Base-by-base conservation (phyloP, 371 early-diverging fungal genomes). In the Mucor plumbeus region DNA sequence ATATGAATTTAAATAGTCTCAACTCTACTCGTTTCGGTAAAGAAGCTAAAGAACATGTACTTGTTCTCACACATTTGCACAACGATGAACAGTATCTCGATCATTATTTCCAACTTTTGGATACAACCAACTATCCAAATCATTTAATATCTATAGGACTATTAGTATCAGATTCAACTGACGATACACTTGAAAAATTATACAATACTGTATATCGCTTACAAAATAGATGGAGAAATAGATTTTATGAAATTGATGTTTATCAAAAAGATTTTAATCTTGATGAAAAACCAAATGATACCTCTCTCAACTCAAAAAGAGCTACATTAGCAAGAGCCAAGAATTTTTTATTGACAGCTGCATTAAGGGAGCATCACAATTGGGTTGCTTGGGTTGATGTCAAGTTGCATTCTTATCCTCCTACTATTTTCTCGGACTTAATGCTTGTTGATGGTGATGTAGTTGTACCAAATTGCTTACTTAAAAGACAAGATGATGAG, bases 371-470 rank as follows among this genome's bases (percentile, higher is more conserved):
- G 54, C 73, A 82, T 40, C 77, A 81, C 41, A 64, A 65, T 15
- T 87, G 85, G 84, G 85, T 86, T 31, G 72, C 83, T 39, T 87
- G 87, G 87, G 68, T 87, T 4, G 87, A 87, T 50, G 81, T 81
- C 8, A 76, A 84, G 59, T 64, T 87, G 9, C 70, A 80, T 19
- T 71, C 74, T 13, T 86, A 84, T 26, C 85, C 88, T 15, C 58
- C 68, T 9, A 76, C 77, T 44, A 82, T 86, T 60, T 80, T 86
- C 57, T 77, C 74, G 17, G 87, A 86, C 43, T 73, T 87, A 61
- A 85, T 85, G 74, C 58, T 71, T 1, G 71, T 71, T 35, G 75
- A 85, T 66, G 79, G 61, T 17, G 88, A 87, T 60, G 82, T 87
- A 19, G 73, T 87, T 8, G 88, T 83, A 11, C 88, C 88, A 44